phyloP scores from a whole-genome alignment of 805 yeast species.

The Yamadazyma laniorum region DNA sequence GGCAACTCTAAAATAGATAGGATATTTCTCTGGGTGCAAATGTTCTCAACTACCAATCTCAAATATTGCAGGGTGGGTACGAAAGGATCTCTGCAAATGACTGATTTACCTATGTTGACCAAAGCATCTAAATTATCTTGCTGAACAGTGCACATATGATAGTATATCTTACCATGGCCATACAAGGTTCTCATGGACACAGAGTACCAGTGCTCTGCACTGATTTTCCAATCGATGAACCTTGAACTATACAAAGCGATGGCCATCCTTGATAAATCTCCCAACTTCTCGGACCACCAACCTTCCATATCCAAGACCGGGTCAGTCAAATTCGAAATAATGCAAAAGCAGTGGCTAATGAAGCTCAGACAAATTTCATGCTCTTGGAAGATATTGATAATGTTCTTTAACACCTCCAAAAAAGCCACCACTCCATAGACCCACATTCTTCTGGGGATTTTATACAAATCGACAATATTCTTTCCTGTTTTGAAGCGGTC shows the following conservation, averaged over 20 bases:
- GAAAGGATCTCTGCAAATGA: constrained; percentile 77
- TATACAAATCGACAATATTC: constrained; percentile 71
- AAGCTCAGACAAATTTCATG: constrained; percentile 78
- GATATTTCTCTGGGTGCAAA: constrained; percentile 61
- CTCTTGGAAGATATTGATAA: constrained; percentile 68
- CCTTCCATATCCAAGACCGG: constrained; percentile 58
- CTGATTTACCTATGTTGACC: constrained; percentile 76
- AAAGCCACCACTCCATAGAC: constrained; percentile 83
- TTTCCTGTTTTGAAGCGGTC: constrained; percentile 63
- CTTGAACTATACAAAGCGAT: constrained; percentile 78
- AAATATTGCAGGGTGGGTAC: constrained; percentile 80
- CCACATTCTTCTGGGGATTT: constrained; percentile 80
- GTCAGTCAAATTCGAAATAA: constrained; percentile 53
- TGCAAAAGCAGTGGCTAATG: constrained; percentile 68
- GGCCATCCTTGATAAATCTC: constrained; percentile 85
- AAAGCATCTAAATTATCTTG: constrained; percentile 73
- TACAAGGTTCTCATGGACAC: constrained; percentile 69
- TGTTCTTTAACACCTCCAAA: constrained; percentile 71
- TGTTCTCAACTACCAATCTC: constrained; percentile 74
- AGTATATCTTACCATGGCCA: constrained; percentile 83
- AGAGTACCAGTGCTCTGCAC: constrained; percentile 82
- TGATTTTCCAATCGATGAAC: constrained; percentile 80
- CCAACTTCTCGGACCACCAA: constrained; percentile 83
- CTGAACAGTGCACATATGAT: constrained; percentile 86
- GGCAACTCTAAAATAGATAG: constrained; percentile 59